Base-by-base conservation (phyloP, 2,329 filamentous ascomycete species). In the Trichoderma asperellum region DNA sequence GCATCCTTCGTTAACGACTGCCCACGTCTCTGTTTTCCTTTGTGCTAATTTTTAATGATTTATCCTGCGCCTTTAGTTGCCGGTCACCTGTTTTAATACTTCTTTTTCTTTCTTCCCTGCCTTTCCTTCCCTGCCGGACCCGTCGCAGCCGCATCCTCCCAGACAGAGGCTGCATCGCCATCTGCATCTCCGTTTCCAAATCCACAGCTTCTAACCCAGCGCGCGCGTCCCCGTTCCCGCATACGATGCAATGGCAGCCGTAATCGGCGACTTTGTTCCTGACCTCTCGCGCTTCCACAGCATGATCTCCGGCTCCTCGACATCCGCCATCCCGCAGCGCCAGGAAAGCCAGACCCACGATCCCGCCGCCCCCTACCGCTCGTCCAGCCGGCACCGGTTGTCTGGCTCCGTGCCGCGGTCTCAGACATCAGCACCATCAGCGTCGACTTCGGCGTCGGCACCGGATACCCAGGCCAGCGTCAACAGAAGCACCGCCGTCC, bases 221-320 rank as follows among this genome's bases (percentile, higher is more conserved):
- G 56, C 64, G 43, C 61, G 43, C 59, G 52, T 37, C 47, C 35
- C 34, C 49, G 27, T 32, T 11, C n/a, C 40, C 55, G 27, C 35
- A 29, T 70, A 71, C 77, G 75, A 83, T 83, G 85, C 80, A 82
- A 90, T 90, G 88, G 88, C 87, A 77, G 84, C 87, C 81, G 79
- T 89, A 80, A 86, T 89, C 75, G 86, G 87, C 79, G 92, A 95
- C 84, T 89, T 89, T 83, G 88, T 89, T 81, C 87, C 92, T 80
- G 89, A 93, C 82, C 85, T 89, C 75, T 85, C 88, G 75, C 87
- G 89, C 81, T 90, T 91, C 81, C 88, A 89, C 83, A 88, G 85
- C 82, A 91, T 89, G 85, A 91, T 93, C 83, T 81, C 82, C 70
- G 80, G 81, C 68, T 79, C 84, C 56, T 81, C 81, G 62, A 74